Evolutionary conservation across 106 monocot genomes (phyloP), one percentile per base, ranked within the genome.

Genomic region (Iris macrosiphon): DNA sequence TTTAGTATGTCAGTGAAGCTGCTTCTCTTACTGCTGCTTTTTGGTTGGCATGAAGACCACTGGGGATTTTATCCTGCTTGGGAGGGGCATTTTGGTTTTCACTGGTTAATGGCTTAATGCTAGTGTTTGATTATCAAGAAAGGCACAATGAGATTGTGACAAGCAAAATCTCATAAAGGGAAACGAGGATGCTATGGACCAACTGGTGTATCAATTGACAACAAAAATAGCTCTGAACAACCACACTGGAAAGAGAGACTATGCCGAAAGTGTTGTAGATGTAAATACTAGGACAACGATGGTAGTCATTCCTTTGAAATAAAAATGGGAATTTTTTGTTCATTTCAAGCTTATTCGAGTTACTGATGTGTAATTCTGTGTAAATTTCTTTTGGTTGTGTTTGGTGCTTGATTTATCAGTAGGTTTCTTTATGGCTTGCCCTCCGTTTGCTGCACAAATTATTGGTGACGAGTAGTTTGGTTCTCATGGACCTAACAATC

Each of bases 191-290:
- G 4, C 30, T 14, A 30, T 39, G 2, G 14, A 10, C 24, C 39
- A 21, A 25, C n/a, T 17, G 6, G 20, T 18, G 23, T 16, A 22
- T 56, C 14, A 6, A n/a, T 21, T 34, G 34, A 54, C 56, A 37
- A 37, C 37, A 38, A 1, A 7, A 39, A 30, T 19, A 54, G 32
- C 33, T 15, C 4, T 6, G 7, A 12, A 8, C 1, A 8, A 4
- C 34, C 9, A 32, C 12, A 35, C 20, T 55, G 31, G 16, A 22
- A 55, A 15, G 5, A 38, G 23, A 39, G 35, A 56, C 23, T 10
- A 56, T 56, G 56, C n/a, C 23, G 30, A 55, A 35, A 55, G 10
- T 37, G 25, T 24, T 56, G 25, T 56, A 56, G 35, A 56, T 56
- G 56, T 56, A 38, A 25, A 12, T 22, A 13, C 15, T 7, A 10